Evolutionary conservation across 2,329 filamentous ascomycete genomes (phyloP).

Genomic region (Fusarium sp.): DNA sequence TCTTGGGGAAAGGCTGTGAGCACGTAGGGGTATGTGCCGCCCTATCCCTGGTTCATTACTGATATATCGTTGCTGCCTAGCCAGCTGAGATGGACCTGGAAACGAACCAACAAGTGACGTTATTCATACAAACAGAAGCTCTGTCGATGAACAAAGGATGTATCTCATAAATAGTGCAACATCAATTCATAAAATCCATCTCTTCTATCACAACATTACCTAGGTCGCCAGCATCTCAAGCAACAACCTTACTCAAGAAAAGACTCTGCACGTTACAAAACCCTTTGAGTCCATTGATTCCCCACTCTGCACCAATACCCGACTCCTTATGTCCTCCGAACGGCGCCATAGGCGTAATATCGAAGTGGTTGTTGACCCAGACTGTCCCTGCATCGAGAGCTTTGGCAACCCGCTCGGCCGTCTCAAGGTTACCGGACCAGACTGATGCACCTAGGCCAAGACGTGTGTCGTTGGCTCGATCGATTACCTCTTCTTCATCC

Average conservation of each 20-base stretch:
- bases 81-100: too few species aligned
- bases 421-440: slow-evolving; percentile 65
- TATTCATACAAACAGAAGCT: too few species aligned
- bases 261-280: slow-evolving; percentile 50
- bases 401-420: slow-evolving; percentile 65
- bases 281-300: slow-evolving; percentile 54
- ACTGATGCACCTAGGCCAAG: slow-evolving; percentile 69
- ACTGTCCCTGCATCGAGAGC: slow-evolving; percentile 69
- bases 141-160: too few species aligned
- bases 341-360: slow-evolving; percentile 54
- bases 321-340: slow-evolving; percentile 62
- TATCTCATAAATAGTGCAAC: too few species aligned
- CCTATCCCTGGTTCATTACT: too few species aligned
- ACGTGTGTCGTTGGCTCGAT: slow-evolving; percentile 66
- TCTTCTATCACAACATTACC: too few species aligned
- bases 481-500: slow-evolving; percentile 71
- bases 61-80: too few species aligned
- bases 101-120: too few species aligned
- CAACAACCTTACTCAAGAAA: slow-evolving; percentile 36
- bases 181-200: too few species aligned
- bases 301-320: slow-evolving; percentile 60
- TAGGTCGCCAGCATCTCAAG: background rate
- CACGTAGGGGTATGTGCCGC: too few species aligned
- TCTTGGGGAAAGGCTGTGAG: too few species aligned
- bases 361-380: slow-evolving; percentile 71